Base-by-base conservation (phyloP, 306 rosid species). In the Dalbergia cochinchinensis region DNA sequence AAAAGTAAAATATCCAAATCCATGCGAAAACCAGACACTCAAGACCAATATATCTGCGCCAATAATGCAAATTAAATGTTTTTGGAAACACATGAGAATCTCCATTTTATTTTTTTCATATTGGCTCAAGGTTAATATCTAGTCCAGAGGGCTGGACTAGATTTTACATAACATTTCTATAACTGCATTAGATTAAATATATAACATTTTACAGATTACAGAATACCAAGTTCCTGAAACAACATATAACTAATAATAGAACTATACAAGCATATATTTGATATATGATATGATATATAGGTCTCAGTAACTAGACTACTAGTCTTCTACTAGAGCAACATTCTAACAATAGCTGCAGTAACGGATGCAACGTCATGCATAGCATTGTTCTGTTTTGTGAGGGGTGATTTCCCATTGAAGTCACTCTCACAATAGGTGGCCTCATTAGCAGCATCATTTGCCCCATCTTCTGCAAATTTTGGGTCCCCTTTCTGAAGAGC, bases 401-500 rank as follows among this genome's bases (percentile, higher is more conserved):
- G 74, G 0, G 67, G 85, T 0, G 88, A 87, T 5, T 71, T 75
- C 7, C 84, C 81, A 11, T 75, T 16, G 33, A 91, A 85, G 0
- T 41, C 81, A 3, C 0, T 18, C 65, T 89, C 90, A 74, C 95
- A 91, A 3, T 13, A 35, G 8, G 7, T 69, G 12, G 87, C 89
- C 33, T 85, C 91, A 22, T 33, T 55, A 37, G 80, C 83, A 31
- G 84, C 87, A 74, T 88, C 91, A 19, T 62, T 82, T 0, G 84
- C 80, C 0, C 84, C 80, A 18, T 82, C 60, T 77, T 80, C 83
- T 0, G 94, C 92, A 71, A 85, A 82, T 33, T 87, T 89, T 3
- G 82, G 79, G 35, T 82, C 39, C 4, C 87, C 95, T 55, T 67
- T 84, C 13, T 73, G 48, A 60, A 89, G 55, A 78, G 86, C 95